phyloP scores from a whole-genome alignment of 108 stramenopile species.

The Cylindrotheca fusiformis region DNA sequence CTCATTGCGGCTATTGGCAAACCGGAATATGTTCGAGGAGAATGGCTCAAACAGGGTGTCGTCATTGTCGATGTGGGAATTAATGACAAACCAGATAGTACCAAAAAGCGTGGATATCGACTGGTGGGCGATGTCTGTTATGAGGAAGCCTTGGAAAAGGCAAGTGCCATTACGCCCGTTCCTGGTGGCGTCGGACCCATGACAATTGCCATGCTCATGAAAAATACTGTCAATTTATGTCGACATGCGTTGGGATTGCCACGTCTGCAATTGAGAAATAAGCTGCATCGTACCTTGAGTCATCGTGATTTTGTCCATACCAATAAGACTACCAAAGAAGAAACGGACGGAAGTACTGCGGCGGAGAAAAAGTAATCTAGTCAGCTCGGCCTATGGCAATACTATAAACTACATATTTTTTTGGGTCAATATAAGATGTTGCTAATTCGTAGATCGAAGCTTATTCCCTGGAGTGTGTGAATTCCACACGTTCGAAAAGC shows the following conservation, averaged over 20 bases:
- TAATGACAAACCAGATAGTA: conserved; percentile 73
- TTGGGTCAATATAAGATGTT: too few species aligned
- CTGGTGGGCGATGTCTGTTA: conserved; percentile 95
- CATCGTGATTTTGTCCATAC: conserved; percentile 16
- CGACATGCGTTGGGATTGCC: conserved; percentile 24
- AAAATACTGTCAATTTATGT: conserved; percentile 75
- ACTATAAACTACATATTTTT: too few species aligned
- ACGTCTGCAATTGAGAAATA: conserved; percentile 14
- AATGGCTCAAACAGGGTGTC: conserved; percentile 92
- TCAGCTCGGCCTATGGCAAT: too few species aligned
- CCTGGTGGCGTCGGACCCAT: conserved; percentile 97
- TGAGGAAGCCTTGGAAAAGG: conserved; percentile 65
- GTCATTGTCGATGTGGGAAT: conserved; percentile 97
- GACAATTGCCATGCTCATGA: conserved; percentile 96
- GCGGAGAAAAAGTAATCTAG: too few species aligned
- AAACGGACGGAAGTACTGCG: too few species aligned
- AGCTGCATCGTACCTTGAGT: conserved; percentile 8
- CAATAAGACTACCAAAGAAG: too few species aligned
- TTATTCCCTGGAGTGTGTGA: too few species aligned
- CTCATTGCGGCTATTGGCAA: conserved; percentile 92
- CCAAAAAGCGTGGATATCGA: conserved; percentile 79
- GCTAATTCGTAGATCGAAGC: too few species aligned
- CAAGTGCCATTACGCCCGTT: conserved; percentile 90
- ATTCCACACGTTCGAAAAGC: too few species aligned
- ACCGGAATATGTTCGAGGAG: conserved; percentile 76